A percentile compares a stretch with the other conserved stretches of the same genome.
Evolutionary conservation across 2,329 filamentous ascomycete genomes (phyloP).

Genomic region (Colletotrichum eleusines): DNA sequence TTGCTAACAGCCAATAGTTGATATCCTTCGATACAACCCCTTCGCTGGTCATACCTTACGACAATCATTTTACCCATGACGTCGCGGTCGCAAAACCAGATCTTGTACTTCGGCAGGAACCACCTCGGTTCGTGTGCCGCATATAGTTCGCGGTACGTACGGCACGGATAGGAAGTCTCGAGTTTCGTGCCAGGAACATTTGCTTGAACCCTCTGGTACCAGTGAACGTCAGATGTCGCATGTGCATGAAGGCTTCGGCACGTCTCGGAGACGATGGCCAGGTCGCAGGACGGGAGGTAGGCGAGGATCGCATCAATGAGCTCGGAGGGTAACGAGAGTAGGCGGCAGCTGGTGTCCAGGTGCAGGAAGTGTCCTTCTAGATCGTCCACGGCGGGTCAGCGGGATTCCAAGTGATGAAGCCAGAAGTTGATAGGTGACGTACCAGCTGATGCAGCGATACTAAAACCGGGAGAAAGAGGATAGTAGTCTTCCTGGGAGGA

Average conservation of each 20-base stretch:
- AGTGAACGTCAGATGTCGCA: conserved; percentile 75
- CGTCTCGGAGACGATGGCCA: conserved; percentile 69
- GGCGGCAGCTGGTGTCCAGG: conserved; percentile 39
- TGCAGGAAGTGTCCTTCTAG: conserved; percentile 18
- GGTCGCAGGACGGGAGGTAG: conserved; percentile 73
- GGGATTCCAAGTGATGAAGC: background rate
- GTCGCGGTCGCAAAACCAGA: conserved; percentile 86
- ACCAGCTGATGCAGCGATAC: conserved; percentile 5
- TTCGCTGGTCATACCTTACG: conserved; percentile 78
- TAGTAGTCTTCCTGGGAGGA: conserved; percentile 37
- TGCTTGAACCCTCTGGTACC: conserved; percentile 76
- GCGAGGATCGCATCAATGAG: conserved; percentile 79
- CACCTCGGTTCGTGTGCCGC: conserved; percentile 81
- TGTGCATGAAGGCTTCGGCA: conserved; percentile 72
- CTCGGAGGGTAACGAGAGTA: conserved; percentile 77
- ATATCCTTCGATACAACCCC: conserved; percentile 84
- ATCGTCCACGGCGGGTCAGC: background rate
- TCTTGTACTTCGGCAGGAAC: conserved; percentile 83
- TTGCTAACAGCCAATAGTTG: conserved; percentile 76
- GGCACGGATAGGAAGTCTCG: conserved; percentile 67
- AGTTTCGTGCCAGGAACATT: conserved; percentile 72
- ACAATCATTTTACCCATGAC: conserved; percentile 82
- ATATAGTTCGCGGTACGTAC: conserved; percentile 79
- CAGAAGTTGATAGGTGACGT: background rate
- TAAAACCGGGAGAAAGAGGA: conserved; percentile 22